Evolutionary conservation across 768 basidiomycete species (phyloP), one percentile per base, ranked within the genome.

Genomic region (Russula griseocarnosa): DNA sequence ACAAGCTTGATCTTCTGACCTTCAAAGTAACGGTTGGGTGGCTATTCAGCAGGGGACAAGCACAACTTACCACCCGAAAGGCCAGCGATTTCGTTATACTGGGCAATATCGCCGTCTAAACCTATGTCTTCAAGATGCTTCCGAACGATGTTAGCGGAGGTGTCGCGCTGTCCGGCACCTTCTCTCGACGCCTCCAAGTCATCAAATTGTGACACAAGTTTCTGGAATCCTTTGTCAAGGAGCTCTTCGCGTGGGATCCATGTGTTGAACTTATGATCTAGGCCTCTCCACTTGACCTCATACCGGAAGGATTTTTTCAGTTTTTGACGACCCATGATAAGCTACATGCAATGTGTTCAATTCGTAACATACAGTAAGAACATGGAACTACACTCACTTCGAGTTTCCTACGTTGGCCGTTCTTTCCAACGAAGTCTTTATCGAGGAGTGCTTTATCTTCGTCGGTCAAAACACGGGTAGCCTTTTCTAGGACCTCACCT

Each of bases 1-100:
- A 94, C 93, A 51, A 94, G 82, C 79, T 98, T 97, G 78, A 98
- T 97, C 77, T 98, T 98, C 75, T 98, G 95, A 65, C 89, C 87
- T 90, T 61, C 16, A 47, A 60, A 42, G 36, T n/a, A 34, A 58
- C 50, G 51, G 42, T 49, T 40, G 61, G 58, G 34, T 18, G 46
- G 32, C 7, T 51, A n/a, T 56, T 26, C 59, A 52, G 30, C 30
- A 52, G 28, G 36, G n/a, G 46, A 24, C 20, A 34, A 49, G 20
- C 9, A 3, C 46, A 20, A 66, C 78, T 68, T 72, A 86, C 94
- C 95, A 75, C 96, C 96, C 20, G 92, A 95, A 51, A 98, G 78
- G 44, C 96, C 95, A 40, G 85, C 84, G 72, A 98, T 94, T 77
- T 98, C 95, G 72, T 97, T 96, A 77, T 98, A 98, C 76, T 97